These are phyloP conservation scores for Notholithocarpus densiflorus DNA, from an alignment of 306 rosid genomes.

Conservation along the genomic window DNA sequence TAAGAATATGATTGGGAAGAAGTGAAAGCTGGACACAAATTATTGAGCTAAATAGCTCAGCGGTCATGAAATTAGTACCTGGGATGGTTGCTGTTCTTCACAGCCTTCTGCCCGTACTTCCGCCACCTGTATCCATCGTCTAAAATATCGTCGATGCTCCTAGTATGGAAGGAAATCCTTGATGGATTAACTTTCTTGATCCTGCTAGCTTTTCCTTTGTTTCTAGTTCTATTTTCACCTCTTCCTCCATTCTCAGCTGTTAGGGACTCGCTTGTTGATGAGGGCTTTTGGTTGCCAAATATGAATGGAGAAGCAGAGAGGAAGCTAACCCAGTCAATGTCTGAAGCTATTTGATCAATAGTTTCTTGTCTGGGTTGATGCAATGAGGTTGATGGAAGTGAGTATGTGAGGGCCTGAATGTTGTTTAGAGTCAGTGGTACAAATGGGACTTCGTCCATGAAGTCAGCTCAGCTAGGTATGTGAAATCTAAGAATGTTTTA, in stretches of 20 bases:
- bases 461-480: background rate
- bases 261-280: slow-evolving; percentile 7
- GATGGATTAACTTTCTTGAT: slow-evolving; percentile 47
- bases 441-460: slow-evolving; percentile 36
- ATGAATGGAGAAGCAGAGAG: slow-evolving; percentile 34
- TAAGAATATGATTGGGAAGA: too few relatives aligned
- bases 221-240: slow-evolving; percentile 19
- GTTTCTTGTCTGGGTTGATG: slow-evolving; percentile 20
- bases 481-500: background rate
- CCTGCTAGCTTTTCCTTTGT: slow-evolving; percentile 34
- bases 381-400: background rate
- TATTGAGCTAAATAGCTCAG: too few relatives aligned
- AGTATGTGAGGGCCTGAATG: slow-evolving; percentile 23
- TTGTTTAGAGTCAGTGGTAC: background rate
- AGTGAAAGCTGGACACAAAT: too few relatives aligned
- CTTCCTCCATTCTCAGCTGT: slow-evolving; percentile 24
- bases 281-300: slow-evolving; percentile 17
- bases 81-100: slow-evolving; percentile 70
- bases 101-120: slow-evolving; percentile 92
- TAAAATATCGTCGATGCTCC: slow-evolving; percentile 79
- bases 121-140: slow-evolving; percentile 96
- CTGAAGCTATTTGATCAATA: background rate
- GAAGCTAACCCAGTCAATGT: slow-evolving; percentile 58
- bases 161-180: slow-evolving; percentile 83
- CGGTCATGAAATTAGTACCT: slow-evolving; percentile 37